Evolutionary conservation across 192 early-diverging fungal genomes (phyloP), one percentile per base, ranked within the genome.

Genomic region (Podila verticillata): DNA sequence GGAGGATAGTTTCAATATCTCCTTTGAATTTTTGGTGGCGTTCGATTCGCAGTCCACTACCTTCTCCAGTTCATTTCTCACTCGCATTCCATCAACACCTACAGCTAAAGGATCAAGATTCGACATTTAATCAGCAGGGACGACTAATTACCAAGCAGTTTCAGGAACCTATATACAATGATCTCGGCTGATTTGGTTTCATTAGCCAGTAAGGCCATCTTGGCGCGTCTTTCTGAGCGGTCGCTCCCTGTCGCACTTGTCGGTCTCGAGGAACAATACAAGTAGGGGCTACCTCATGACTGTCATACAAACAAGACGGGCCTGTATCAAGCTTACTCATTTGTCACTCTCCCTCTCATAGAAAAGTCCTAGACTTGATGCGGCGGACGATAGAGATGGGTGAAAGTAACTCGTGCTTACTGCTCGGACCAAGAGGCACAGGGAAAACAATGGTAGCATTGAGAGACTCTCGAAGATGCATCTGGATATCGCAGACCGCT

Each of bases 381-480:
- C 83, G 87, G 28, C 87, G 87, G 31, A 91, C 93, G 8, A 83
- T 95, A 6, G 70, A 77, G 5, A 66, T 78, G 22, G 92, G 92
- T 2, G 96, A 99, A 69, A 93, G 95, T 59, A 99, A 97, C 73
- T 93, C 95, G 0, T 92, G 93, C 31, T 77, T 99, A 29, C 67
- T 99, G 8, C 84, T 96, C 3, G 97, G 97, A 1, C 90, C 88
- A 48, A 85, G 92, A 62, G 94, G 94, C 10, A 87, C 89, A 48
- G 82, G 66, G 60, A 78, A 72, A 31, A 74, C 74, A 20, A 69
- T 66, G 70, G 74, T 62, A 44, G n/a, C 39, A 15, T 44, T 44
- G 39, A 15, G 39, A 44, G 39, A 3, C 39, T 44, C 39, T 15
- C 17, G 39, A 4, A 44, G 17, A 44, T 34, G 19, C 48, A 44